Evolutionary conservation across 2,329 filamentous ascomycete species (phyloP).

Genomic region (Verticillium nubilum): DNA sequence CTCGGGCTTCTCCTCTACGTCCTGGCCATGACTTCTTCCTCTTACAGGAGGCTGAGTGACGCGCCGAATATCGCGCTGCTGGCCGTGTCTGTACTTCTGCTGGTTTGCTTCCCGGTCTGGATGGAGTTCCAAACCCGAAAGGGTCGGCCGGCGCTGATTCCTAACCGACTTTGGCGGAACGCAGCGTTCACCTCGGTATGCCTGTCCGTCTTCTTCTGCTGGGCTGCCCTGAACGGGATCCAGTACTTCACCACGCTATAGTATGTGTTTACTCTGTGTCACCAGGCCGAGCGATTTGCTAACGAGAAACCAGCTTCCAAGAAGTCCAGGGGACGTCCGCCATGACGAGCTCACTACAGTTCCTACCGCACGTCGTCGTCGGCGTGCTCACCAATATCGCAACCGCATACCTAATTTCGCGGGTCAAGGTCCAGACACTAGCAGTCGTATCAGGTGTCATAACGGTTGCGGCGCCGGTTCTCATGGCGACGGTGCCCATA

Average conservation of each 20-base stretch:
- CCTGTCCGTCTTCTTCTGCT: conserved; percentile 40
- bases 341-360: conserved; percentile 39
- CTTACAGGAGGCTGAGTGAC: conserved; percentile 17
- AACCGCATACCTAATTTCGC: conserved; percentile 34
- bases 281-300: conserved; percentile 6
- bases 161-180: conserved; percentile 55
- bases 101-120: conserved; percentile 50
- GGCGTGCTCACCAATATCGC: conserved; percentile 35
- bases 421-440: conserved; percentile 30
- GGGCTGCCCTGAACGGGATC: conserved; percentile 39
- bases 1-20: conserved; percentile 46
- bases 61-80: conserved; percentile 39
- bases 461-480: conserved; percentile 38
- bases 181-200: conserved; percentile 50
- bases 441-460: conserved; percentile 34
- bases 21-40: conserved; percentile 37
- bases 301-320: conserved; percentile 33
- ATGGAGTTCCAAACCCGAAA: conserved; percentile 41
- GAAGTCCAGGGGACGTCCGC: conserved; percentile 38
- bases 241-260: conserved; percentile 44
- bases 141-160: conserved; percentile 49
- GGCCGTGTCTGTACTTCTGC: conserved; percentile 30
- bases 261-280: conserved; percentile 16
- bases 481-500: conserved; percentile 48
- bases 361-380: conserved; percentile 40